Base-by-base conservation (phyloP, 345 rosid species). In the Populus euphratica region DNA sequence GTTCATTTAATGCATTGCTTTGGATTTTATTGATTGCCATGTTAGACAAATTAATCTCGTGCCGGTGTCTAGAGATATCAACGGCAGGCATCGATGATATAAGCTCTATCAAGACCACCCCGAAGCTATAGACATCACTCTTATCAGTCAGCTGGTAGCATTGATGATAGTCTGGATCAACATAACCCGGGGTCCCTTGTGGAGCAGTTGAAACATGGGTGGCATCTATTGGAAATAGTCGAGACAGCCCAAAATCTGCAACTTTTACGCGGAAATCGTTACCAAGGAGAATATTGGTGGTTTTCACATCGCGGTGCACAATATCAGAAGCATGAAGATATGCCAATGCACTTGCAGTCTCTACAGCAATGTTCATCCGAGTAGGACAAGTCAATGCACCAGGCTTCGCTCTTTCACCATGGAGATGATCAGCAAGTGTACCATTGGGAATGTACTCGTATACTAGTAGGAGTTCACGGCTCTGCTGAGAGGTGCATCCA, bases 101-200 rank as follows among this genome's bases (percentile, higher is more conserved):
- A 14, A 91, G 80, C 88, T 91, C 94, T 47, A 89, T 54, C 20
- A 91, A 38, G 52, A 91, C 92, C 43, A 91, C 92, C 41, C 91
- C 94, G n/a, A 91, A 89, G 80, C 94, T 91, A 65, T 84, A 93
- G 2, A 93, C 96, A 1, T 95, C 99, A n/a, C 99, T 95, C 86
- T 91, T 95, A 75, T 80, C 85, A 0, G 98, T 91, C 64, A 95
- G 86, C 69, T 93, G 99, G 80, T 91, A 95, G 78, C 94, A 90
- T 68, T 90, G 85, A 75, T 89, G 94, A 78, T 95, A 95, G 75
- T 95, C 99, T 1, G 99, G 99, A 77, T 93, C 99, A 2, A 95
- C 90, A 27, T 95, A 95, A 21, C 99, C 99, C 0, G 99, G 99
- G 52, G 99, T 95, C 21, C 99, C 99, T 74, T 95, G 98, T 17